A percentile compares a stretch with the other conserved stretches of the same genome.
These are phyloP conservation scores for Eremochloa ophiuroides DNA, from an alignment of 176 grass and related monocot genomes.

Conservation along the genomic window DNA sequence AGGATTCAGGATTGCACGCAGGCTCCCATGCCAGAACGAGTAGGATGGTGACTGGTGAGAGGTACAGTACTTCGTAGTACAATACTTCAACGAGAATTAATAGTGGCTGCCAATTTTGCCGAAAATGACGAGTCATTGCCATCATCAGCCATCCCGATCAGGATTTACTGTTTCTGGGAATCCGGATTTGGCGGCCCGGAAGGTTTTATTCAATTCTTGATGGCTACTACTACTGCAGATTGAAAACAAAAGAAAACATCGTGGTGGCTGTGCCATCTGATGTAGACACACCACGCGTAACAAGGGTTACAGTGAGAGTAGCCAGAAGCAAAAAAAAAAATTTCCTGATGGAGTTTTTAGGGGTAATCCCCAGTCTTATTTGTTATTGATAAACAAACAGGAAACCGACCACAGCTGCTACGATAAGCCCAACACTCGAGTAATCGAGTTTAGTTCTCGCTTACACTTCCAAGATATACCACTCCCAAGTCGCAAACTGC, in stretches of 20 bases:
- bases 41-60: background rate
- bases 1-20: background rate
- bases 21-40: too few species aligned
- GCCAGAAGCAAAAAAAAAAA: too few species aligned
- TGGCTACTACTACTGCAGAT: background rate
- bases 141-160: background rate
- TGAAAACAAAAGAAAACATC: background rate
- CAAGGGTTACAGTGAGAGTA: background rate
- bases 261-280: background rate
- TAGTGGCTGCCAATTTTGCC: background rate
- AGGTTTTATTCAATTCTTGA: background rate
- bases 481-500: too few species aligned
- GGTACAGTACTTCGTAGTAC: too few species aligned
- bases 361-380: too few species aligned
- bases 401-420: too few species aligned
- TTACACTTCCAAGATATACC: too few species aligned
- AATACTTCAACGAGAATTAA: too few species aligned
- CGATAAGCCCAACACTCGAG: too few species aligned
- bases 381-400: too few species aligned
- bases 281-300: conserved; percentile 5
- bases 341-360: too few species aligned
- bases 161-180: background rate
- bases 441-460: too few species aligned
- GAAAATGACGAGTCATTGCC: background rate
- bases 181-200: background rate